These are phyloP conservation scores for Corchorus olitorius DNA, from an alignment of 345 rosid genomes.

Conservation along the genomic window DNA sequence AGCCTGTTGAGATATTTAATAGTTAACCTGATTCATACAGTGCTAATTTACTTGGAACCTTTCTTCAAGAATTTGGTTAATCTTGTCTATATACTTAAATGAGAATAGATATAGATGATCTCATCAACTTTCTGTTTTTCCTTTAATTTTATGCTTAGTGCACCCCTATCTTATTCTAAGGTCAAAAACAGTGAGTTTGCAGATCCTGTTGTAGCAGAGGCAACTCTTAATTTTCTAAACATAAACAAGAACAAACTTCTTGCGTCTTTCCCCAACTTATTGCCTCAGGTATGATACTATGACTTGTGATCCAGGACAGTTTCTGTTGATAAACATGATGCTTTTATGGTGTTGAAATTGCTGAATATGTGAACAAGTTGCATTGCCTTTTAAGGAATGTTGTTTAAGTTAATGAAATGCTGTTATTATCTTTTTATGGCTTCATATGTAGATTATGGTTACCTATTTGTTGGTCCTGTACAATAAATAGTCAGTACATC, in stretches of 20 bases:
- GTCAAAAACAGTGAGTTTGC: conserved; percentile 84
- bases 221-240: conserved; percentile 80
- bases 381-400: neutral
- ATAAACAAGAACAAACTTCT: conserved; percentile 68
- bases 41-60: neutral
- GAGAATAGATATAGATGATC: neutral
- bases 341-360: conserved; percentile 4
- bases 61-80: neutral
- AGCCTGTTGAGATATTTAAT: neutral
- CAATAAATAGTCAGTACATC: neutral
- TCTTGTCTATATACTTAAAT: neutral
- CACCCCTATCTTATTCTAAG: conserved; percentile 33
- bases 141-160: conserved; percentile 1
- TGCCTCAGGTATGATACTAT: conserved; percentile 82
- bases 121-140: conserved; percentile 6
- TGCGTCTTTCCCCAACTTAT: conserved; percentile 64
- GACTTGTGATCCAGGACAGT: conserved; percentile 1
- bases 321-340: neutral
- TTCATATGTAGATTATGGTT: neutral
- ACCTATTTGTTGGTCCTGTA: neutral
- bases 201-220: conserved; percentile 85
- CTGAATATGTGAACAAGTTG: neutral
- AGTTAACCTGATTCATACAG: neutral
- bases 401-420: neutral
- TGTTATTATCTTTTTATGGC: neutral